These are phyloP conservation scores for Aspergillus amoenus DNA, from an alignment of 2,329 filamentous ascomycete genomes.

Conservation along the genomic window DNA sequence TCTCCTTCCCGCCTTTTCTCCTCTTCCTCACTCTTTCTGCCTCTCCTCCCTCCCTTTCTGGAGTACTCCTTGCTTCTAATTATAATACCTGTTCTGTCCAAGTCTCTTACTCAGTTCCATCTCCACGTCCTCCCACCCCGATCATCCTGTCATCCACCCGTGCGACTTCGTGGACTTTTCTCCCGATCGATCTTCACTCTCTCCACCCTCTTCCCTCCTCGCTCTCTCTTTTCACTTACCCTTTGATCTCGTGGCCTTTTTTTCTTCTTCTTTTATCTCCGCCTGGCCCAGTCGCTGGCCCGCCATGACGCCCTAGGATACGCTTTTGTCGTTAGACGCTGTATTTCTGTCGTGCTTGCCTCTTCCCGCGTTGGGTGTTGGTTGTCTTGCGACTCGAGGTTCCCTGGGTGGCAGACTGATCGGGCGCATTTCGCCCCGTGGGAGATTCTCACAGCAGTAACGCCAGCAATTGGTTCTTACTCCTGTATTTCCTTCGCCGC, in stretches of 20 bases:
- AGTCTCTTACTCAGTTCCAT: not conserved
- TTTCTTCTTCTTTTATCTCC: constrained; percentile 12
- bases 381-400: constrained; percentile 17
- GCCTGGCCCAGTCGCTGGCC: constrained; percentile 22
- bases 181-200: constrained; percentile 20
- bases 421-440: constrained; percentile 19
- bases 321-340: constrained; percentile 13
- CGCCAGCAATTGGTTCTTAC: constrained; percentile 10
- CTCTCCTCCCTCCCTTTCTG: not conserved
- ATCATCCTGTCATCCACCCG: constrained; percentile 13
- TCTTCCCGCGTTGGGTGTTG: constrained; percentile 15
- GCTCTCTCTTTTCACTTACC: not conserved
- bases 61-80: not conserved
- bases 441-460: constrained; percentile 11
- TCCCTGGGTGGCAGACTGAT: constrained; percentile 14
- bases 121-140: constrained; percentile 11
- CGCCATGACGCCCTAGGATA: constrained; percentile 27
- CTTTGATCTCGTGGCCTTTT: constrained; percentile 17
- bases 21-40: not conserved
- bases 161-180: constrained; percentile 15
- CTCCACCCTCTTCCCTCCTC: constrained; percentile 9
- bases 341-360: constrained; percentile 10
- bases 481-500: constrained; percentile 8
- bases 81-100: not conserved
- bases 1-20: not conserved